These are phyloP conservation scores for Penicillium olsonii DNA, from an alignment of 2,329 filamentous ascomycete species.

Conservation along the genomic window DNA sequence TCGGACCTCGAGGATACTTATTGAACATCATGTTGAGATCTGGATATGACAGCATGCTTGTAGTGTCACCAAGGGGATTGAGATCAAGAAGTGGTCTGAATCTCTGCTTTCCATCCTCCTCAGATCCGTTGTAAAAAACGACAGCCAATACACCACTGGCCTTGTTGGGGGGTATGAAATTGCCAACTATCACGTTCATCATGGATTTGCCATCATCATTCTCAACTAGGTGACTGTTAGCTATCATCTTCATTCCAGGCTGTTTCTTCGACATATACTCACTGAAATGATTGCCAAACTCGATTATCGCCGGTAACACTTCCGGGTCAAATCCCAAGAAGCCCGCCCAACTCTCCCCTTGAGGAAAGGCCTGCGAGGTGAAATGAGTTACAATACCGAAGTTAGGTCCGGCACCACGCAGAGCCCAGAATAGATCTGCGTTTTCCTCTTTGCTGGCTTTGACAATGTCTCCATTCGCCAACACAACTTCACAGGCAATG, in stretches of 20 bases:
- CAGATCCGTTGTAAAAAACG: conserved; percentile 3
- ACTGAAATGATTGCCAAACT: conserved; percentile 1
- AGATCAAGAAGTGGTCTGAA: conserved; percentile 5
- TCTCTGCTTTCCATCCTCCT: not conserved
- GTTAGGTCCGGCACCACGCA: not conserved
- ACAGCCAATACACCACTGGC: not conserved
- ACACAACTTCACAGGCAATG: conserved; percentile 1
- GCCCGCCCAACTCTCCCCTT: conserved; percentile 4
- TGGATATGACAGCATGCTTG: not conserved
- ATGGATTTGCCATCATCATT: conserved; percentile 1
- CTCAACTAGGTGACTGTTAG: not conserved
- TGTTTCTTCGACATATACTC: not conserved
- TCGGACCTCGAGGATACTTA: not conserved
- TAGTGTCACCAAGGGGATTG: not conserved
- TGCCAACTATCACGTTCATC: conserved; percentile 1
- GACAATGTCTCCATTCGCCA: conserved; percentile 4
- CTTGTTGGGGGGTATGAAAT: conserved; percentile 1
- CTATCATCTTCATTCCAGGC: not conserved
- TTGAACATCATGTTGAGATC: conserved; percentile 10
- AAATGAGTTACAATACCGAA: conserved; percentile 1
- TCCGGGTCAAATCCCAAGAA: not conserved
- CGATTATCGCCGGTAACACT: not conserved
- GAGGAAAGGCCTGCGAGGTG: conserved; percentile 3
- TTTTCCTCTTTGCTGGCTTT: not conserved
- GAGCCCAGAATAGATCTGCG: not conserved